phyloP scores from a whole-genome alignment of 306 rosid species.

The Citrullus mucosospermus region DNA sequence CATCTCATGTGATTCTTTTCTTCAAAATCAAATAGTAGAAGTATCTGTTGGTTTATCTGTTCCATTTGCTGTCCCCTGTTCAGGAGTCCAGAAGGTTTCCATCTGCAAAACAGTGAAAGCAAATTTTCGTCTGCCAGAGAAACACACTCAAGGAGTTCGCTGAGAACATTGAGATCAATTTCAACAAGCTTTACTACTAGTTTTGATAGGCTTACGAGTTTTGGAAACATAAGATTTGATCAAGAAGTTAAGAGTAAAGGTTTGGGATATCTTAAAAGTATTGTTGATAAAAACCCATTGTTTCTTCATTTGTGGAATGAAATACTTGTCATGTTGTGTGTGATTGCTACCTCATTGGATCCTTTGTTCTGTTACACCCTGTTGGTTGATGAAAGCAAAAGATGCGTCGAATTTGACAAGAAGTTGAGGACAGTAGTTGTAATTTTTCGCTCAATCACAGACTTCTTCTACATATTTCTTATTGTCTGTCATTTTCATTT shows the following conservation, averaged over 20 bases:
- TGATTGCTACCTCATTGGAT: conserved; percentile 3
- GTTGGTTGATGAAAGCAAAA: background rate
- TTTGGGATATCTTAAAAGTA: background rate
- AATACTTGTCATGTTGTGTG: background rate
- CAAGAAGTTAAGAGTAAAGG: background rate
- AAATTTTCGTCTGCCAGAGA: background rate
- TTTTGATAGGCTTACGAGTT: background rate
- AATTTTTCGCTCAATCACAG: conserved; percentile 3
- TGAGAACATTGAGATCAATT: background rate
- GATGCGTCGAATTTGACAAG: conserved; percentile 1
- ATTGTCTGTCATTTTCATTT: background rate
- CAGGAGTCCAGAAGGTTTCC: background rate
- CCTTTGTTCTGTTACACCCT: conserved; percentile 5
- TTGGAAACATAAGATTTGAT: background rate
- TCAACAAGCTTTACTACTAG: background rate
- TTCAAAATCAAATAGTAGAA: background rate
- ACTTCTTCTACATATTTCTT: background rate
- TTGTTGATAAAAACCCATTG: background rate
- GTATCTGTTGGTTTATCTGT: background rate
- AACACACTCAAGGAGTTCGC: background rate
- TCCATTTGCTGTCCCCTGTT: background rate
- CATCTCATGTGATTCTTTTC: background rate
- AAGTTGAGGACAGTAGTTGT: background rate
- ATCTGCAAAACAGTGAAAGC: too few species aligned
- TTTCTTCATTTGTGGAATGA: conserved; percentile 5